A percentile compares a stretch with the other conserved stretches of the same genome.
phyloP scores from a whole-genome alignment of 2,329 filamentous ascomycete species.

The Beauveria australis region DNA sequence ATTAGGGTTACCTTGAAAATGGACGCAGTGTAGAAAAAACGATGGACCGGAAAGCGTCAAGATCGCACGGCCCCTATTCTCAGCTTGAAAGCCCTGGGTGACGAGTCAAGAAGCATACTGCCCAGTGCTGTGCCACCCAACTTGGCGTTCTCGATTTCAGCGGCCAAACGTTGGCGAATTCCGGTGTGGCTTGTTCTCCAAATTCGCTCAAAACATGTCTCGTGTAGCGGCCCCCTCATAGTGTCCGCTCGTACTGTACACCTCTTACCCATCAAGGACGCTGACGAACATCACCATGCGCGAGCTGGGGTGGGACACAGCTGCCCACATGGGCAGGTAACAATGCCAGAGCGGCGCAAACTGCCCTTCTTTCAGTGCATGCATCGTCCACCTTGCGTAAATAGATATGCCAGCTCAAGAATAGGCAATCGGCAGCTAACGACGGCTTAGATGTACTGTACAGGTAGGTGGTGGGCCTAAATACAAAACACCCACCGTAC shows the following conservation, averaged over 20 bases:
- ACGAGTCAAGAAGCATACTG: neutral
- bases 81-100: neutral
- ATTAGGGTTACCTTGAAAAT: slow-evolving; percentile 5
- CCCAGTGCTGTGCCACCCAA: neutral
- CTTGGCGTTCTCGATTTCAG: neutral
- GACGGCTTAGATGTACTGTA: neutral
- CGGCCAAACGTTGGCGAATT: slow-evolving; percentile 3
- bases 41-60: neutral
- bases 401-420: neutral
- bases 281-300: too few species aligned
- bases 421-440: neutral
- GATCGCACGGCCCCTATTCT: slow-evolving; percentile 8
- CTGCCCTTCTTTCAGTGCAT: neutral
- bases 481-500: too few species aligned
- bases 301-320: neutral
- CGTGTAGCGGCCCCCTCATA: slow-evolving; percentile 1
- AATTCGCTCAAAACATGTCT: slow-evolving; percentile 3
- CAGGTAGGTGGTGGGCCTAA: neutral
- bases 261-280: neutral
- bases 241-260: slow-evolving; percentile 9
- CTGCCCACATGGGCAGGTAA: slow-evolving; percentile 1
- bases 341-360: neutral
- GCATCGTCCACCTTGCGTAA: neutral
- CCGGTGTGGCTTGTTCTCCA: slow-evolving; percentile 6
- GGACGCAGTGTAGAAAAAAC: neutral